Percentiles rank a stretch among this genome's conserved stretches.
Conservation (phyloP, 139 green algal species). For the Cymbomonas tetramitiformis region DNA sequence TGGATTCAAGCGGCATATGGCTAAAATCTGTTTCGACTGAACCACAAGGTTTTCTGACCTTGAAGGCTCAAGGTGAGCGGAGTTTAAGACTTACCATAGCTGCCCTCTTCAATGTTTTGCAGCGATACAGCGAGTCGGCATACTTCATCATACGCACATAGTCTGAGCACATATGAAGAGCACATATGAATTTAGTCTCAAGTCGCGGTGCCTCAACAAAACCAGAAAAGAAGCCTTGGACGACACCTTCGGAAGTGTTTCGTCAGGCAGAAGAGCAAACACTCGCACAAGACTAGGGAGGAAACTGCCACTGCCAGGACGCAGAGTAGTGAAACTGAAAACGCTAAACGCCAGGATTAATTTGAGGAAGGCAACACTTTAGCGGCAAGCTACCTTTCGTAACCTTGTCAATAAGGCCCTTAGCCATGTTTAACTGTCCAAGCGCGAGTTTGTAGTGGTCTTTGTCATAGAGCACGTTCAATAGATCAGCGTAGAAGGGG, state of each 20-base stretch:
- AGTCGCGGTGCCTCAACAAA: too few relatives aligned
- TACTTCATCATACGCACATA: conserved; percentile 98
- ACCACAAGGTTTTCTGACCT: too few relatives aligned
- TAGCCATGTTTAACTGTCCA: conserved; percentile 82
- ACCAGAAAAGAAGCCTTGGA: too few relatives aligned
- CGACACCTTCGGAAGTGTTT: too few relatives aligned
- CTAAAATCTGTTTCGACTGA: too few relatives aligned
- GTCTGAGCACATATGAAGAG: too few relatives aligned
- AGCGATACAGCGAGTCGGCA: conserved; percentile 93
- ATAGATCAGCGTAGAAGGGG: conserved; percentile 92
- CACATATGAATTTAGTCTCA: too few relatives aligned
- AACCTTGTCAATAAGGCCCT: conserved; percentile 83
- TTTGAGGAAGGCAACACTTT: background rate
- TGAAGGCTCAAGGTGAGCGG: too few relatives aligned
- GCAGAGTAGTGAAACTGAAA: too few relatives aligned
- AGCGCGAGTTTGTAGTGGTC: conserved; percentile 99
- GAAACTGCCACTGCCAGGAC: too few relatives aligned
- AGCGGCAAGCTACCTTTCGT: conserved; percentile 64
- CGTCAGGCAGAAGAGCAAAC: background rate
- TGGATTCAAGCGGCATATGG: too few relatives aligned
- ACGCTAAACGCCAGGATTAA: background rate
- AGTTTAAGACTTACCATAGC: too few relatives aligned
- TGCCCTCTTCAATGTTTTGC: conserved; percentile 94
- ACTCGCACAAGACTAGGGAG: background rate
- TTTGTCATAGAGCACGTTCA: conserved; percentile 98